Base-by-base conservation (phyloP, 495 filamentous ascomycete genomes). In the Hamigera avellanea region DNA sequence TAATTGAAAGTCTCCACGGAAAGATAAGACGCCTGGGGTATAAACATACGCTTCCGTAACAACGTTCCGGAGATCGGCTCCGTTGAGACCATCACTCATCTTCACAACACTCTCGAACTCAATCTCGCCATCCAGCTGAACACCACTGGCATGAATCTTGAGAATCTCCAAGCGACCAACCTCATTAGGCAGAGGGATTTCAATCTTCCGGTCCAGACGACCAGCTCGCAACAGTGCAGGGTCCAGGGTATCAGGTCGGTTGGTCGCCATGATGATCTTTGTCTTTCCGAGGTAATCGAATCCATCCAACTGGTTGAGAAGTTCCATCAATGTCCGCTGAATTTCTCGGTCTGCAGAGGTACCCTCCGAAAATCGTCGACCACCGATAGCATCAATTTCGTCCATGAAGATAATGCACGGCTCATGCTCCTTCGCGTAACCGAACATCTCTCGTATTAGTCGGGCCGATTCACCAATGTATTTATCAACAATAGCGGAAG, bases 361-460 rank as follows among this genome's bases (percentile, higher is more conserved):
- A 46, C 93, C 93, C 57, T 99, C 93, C n/a, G 83, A 93, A 53
- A 99, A 99, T 45, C 93, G 75, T 49, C 93, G 77, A 37, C 93
- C 93, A 54, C 93, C 93, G 53, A 99, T 99, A 49, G 93, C 93
- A 53, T 99, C 93, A 57, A 99, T 99, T 59, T 99, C 93, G 69
- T 99, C 93, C 93, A 99, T 99, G 76, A 99, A 99, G 62, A 99
- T 99, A 54, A 99, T 96, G 60, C 93, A 99, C 30, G 93, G 93
- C 56, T 99, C 93, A 59, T 99, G 93, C 60, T 99, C 93, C 61
- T 95, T 95, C 40, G 93, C 93, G 55, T 99, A 99, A 33, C 93
- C 93, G 51, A 99, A 99, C 93, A 99, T 96, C 58, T 99, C 93
- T 62, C 93, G 79, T 49, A 99, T 99, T 45, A 99, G 68, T 33